A percentile compares a stretch with the other conserved stretches of the same genome.
phyloP scores from a whole-genome alignment of 495 filamentous ascomycete genomes.

The Pyronema domesticum region DNA sequence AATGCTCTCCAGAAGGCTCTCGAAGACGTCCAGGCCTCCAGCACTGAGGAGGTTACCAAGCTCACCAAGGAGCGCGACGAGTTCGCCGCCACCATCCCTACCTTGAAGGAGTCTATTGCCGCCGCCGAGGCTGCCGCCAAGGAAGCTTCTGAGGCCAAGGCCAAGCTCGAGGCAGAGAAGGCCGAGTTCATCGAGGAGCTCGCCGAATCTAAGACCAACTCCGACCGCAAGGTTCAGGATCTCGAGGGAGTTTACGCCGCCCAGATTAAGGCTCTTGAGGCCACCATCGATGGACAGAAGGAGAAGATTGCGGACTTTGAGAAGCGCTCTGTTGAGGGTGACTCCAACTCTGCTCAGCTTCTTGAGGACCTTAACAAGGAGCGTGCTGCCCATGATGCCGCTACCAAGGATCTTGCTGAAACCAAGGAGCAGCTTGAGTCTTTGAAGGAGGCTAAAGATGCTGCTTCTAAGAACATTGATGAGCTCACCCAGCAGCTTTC shows the following conservation, averaged over 20 bases:
- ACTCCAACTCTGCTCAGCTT: conserved; percentile 4
- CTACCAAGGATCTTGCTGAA: conserved; percentile 12
- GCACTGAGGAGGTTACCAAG: background rate
- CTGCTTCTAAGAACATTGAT: conserved; percentile 23
- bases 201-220: conserved; percentile 2
- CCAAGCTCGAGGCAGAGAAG: conserved; percentile 3
- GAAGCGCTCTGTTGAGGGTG: conserved; percentile 11
- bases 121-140: background rate
- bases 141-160: background rate
- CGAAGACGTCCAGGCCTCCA: background rate
- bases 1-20: background rate
- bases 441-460: conserved; percentile 26
- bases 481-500: conserved; percentile 30
- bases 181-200: conserved; percentile 10
- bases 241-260: conserved; percentile 10
- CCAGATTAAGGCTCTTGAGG: conserved; percentile 11
- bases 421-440: conserved; percentile 24
- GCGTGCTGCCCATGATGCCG: conserved; percentile 1
- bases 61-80: conserved; percentile 1
- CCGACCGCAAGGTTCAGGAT: conserved; percentile 6
- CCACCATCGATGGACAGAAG: conserved; percentile 10
- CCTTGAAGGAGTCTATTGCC: background rate
- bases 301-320: conserved; percentile 11
- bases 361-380: conserved; percentile 3
- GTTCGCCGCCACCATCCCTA: background rate